Percentiles rank a stretch among this genome's conserved stretches.
Conservation (phyloP, 352 stramenopile species). For the Phytopythium ostracodes region DNA sequence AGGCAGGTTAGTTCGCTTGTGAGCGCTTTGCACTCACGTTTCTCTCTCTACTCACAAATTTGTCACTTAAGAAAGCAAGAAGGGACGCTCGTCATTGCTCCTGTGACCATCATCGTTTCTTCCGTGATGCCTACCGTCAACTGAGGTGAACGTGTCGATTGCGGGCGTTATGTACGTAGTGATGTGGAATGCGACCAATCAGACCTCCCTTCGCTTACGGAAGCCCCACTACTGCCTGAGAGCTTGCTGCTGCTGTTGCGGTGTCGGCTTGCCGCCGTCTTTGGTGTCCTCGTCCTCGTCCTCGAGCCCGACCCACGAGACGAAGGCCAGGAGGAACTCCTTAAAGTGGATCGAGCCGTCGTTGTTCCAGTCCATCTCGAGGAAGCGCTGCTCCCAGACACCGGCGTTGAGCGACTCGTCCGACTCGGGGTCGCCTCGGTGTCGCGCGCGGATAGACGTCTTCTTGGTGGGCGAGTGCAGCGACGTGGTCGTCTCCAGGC, state of each 20-base stretch:
- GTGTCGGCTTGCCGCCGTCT: neutral
- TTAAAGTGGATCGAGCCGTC: conserved; percentile 87
- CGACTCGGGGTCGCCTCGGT: conserved; percentile 15
- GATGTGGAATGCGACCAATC: neutral
- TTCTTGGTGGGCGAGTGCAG: conserved; percentile 80
- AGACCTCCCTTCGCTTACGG: neutral
- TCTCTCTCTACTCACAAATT: conserved; percentile 1
- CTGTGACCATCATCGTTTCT: neutral
- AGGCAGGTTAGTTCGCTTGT: neutral
- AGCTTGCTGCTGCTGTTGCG: neutral
- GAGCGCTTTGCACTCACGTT: neutral
- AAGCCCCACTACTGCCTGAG: neutral
- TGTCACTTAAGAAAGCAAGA: conserved; percentile 1
- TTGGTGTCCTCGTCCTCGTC: conserved; percentile 43
- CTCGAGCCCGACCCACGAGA: conserved; percentile 82
- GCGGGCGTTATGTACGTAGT: neutral
- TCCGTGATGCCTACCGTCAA: neutral
- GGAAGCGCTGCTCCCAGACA: conserved; percentile 80
- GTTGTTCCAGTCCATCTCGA: conserved; percentile 87
- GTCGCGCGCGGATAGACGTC: conserved; percentile 35
- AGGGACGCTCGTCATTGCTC: neutral
- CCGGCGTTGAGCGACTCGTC: conserved; percentile 58
- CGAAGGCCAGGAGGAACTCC: conserved; percentile 87
- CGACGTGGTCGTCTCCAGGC: conserved; percentile 55
- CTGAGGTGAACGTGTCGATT: neutral